Base-by-base conservation (phyloP, 768 basidiomycete species). In the Antrodiella citrinella region DNA sequence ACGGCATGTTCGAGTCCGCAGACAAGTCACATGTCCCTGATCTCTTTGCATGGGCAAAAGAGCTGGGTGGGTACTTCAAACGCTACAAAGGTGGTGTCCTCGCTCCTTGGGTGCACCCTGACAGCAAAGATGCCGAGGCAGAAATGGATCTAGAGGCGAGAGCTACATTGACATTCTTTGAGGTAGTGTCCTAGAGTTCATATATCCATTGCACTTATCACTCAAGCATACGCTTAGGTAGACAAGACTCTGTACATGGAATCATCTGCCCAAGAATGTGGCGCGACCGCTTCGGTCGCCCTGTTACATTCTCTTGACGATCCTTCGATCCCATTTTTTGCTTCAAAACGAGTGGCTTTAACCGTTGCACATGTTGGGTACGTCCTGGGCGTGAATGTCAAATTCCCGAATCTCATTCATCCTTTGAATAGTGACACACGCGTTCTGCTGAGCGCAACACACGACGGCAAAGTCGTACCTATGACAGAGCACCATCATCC, bases 401-500 rank as follows among this genome's bases (percentile, higher is more conserved):
- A n/a, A n/a, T n/a, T n/a, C n/a, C n/a, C n/a, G n/a, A 52, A 77
- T 56, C 44, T 10, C 41, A 19, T 45, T 51, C 19, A 45, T 18
- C 20, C 4, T 4, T 25, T 26, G 19, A 24, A 40, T 57, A 94
- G 93, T 4, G 94, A 97, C 65, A 95, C 94, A 1, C 80, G 91
- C 30, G 89, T 93, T 3, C 65, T 98, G 11, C 68, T 99, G 38
- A 90, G 90, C 51, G 75, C 84, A 4, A 81, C 82, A 0, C 69
- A 82, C 18, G 79, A 77, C 24, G 93, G 92, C 1, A 69, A 73
- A 42, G 89, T 84, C n/a, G 69, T 77, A 43, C 78, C 90, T 1
- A 87, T 98, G 78, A 96, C 96, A 0, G 91, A 97, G 69, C 84
- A 81, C 23, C 96, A 99, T 62, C 95, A 97, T 63, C 86, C 92